These are phyloP conservation scores for Houttuynia cordata DNA, from an alignment of 164 flowering plant species.

Conservation along the genomic window DNA sequence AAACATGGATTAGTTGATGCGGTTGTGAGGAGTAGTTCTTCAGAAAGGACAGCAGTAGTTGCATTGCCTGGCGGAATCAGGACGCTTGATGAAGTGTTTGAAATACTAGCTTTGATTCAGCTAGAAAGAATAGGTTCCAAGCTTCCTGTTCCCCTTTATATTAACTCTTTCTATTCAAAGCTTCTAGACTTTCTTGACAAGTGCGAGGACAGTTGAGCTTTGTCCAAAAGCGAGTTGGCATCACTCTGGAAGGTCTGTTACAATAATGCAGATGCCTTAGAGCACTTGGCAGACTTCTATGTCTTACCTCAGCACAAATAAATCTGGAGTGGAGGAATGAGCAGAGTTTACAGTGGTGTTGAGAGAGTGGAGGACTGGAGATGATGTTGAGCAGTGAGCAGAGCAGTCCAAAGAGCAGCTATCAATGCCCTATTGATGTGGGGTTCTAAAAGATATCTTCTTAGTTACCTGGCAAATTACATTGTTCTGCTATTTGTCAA, in stretches of 20 bases:
- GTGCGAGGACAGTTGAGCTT: slow-evolving; percentile 57
- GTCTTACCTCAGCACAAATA: slow-evolving; percentile 13
- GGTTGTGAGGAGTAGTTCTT: slow-evolving; percentile 36
- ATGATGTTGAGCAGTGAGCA: too few relatives aligned
- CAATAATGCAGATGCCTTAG: slow-evolving; percentile 60
- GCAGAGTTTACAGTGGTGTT: too few relatives aligned
- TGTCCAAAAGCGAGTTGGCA: slow-evolving; percentile 57
- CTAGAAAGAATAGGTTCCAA: slow-evolving; percentile 70
- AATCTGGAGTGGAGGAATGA: slow-evolving; percentile 5
- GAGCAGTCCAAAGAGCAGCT: too few relatives aligned
- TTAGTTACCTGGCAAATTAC: too few relatives aligned
- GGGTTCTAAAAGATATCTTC: too few relatives aligned
- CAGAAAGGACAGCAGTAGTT: slow-evolving; percentile 75
- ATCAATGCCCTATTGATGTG: too few relatives aligned
- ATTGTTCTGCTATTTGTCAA: too few relatives aligned
- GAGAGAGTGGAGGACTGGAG: too few relatives aligned
- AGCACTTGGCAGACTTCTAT: slow-evolving; percentile 54
- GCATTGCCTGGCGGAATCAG: slow-evolving; percentile 93
- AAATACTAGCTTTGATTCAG: slow-evolving; percentile 76
- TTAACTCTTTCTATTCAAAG: slow-evolving; percentile 68
- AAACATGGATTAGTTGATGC: slow-evolving; percentile 95
- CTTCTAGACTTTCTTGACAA: slow-evolving; percentile 57
- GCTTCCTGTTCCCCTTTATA: slow-evolving; percentile 69
- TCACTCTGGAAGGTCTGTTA: slow-evolving; percentile 69
- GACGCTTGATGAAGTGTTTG: slow-evolving; percentile 82